Base-by-base conservation (phyloP, 208 protist genomes). In the Trypanosoma cruzi region DNA sequence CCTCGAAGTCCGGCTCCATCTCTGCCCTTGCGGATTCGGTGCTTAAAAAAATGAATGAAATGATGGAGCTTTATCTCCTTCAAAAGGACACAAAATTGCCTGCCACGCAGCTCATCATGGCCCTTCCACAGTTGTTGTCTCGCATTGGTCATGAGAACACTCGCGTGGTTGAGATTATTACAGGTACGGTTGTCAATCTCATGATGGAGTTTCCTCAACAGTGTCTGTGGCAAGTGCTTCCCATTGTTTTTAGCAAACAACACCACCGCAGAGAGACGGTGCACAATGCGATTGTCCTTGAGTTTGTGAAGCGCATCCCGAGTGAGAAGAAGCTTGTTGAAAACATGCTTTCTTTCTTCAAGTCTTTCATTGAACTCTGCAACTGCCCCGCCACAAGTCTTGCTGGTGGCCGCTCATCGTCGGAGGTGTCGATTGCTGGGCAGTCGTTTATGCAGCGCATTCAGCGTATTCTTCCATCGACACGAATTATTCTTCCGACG, bases 101-200 rank as follows among this genome's bases (percentile, higher is more conserved):
- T 1, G 68, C 78, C 3, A 61, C 62, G 4, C 56, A 94, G 18
- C 76, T 94, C 57, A 79, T 95, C 63, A 93, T 74, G 22, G 88
- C 90, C 29, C 71, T 97, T 22, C 72, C 92, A 28, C 95, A 97
- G 81, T 71, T 98, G 4, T 76, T 98, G 32, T 98, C 97, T n/a
- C 88, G 95, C 31, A 84, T 98, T 22, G 69, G 79, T 26, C 92
- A 98, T 65, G 57, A 76, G 1, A 81, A 89, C 48, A 7, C 37
- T 1, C 37, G 75, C 18, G 85, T 94, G 53, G 81, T 85, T 44
- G 34, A 14, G 10, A 76, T 95, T 8, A 68, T 98, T 36, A 89
- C 84, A 0, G 58, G 65, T n/a, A 78, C 88, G 7, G 67, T 98
- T 4, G 70, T 85, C 13, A 40, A 73, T 10, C 67, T 98, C 4